These are phyloP conservation scores for Vairimorpha ceranae DNA, from an alignment of 371 early-diverging fungal genomes.

Conservation along the genomic window DNA sequence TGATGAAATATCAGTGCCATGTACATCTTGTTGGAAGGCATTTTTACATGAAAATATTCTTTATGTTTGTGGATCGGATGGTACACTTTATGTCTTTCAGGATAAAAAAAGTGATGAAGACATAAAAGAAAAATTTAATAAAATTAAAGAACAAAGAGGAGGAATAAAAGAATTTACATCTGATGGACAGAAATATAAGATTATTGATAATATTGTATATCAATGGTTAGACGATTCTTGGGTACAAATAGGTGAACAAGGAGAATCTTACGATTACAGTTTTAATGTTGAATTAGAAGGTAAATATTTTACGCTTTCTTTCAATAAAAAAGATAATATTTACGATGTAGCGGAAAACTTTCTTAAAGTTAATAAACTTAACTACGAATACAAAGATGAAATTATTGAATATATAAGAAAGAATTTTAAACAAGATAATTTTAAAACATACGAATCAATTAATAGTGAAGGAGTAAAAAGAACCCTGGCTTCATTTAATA, in stretches of 20 bases:
- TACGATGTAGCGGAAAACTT: conserved; percentile 56
- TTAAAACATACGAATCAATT: conserved; percentile 44
- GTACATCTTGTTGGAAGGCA: conserved; percentile 53
- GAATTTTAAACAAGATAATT: conserved; percentile 51
- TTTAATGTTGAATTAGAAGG: conserved; percentile 57
- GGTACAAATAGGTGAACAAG: conserved; percentile 54
- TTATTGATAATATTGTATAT: conserved; percentile 49
- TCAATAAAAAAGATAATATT: conserved; percentile 60
- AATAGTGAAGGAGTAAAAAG: conserved; percentile 50
- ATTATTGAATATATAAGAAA: conserved; percentile 60
- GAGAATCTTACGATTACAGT: conserved; percentile 46
- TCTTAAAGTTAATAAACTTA: conserved; percentile 44
- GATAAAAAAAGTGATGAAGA: neutral
- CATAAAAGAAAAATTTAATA: neutral
- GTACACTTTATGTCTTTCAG: conserved; percentile 50
- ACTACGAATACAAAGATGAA: conserved; percentile 46
- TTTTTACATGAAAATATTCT: conserved; percentile 18
- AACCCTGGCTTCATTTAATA: conserved; percentile 7
- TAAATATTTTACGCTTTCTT: conserved; percentile 47
- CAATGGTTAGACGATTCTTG: conserved; percentile 40
- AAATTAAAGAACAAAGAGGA: neutral
- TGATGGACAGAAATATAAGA: conserved; percentile 40
- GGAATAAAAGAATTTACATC: conserved; percentile 20
- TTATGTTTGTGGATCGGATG: conserved; percentile 51
- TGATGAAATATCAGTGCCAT: conserved; percentile 22